Evolutionary conservation across 768 basidiomycete genomes (phyloP).

Genomic region (Leccinellum luteum): DNA sequence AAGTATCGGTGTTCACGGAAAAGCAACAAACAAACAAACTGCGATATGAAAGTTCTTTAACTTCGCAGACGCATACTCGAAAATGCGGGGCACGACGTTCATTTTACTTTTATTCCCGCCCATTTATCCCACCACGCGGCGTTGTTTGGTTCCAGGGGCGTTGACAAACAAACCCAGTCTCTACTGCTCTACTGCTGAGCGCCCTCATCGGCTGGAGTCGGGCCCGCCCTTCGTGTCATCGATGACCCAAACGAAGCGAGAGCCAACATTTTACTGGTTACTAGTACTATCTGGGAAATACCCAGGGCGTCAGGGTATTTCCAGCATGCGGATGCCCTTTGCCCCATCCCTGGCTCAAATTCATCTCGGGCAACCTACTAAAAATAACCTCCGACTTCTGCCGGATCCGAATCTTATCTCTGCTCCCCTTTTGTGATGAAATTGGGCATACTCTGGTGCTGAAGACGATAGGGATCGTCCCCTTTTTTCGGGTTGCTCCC

Average conservation of each 20-base stretch:
- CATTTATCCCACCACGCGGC: conserved; percentile 13
- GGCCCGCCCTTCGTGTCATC: background rate
- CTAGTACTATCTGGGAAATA: background rate
- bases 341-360: conserved; percentile 8
- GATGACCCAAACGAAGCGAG: background rate
- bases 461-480: conserved; percentile 14
- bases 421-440: conserved; percentile 2
- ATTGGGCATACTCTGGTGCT: conserved; percentile 15
- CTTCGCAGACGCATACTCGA: conserved; percentile 8
- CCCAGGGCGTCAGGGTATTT: background rate
- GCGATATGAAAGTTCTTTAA: conserved; percentile 10
- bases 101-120: background rate
- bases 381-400: conserved; percentile 5
- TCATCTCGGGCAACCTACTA: background rate
- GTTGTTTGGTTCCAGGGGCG: conserved; percentile 15
- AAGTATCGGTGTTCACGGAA: conserved; percentile 14
- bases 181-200: background rate
- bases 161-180: conserved; percentile 16
- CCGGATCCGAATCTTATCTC: conserved; percentile 28
- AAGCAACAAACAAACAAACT: background rate
- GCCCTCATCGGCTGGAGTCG: background rate
- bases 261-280: background rate
- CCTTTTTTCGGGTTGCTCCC: conserved; percentile 2
- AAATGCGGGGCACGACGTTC: background rate
- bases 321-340: conserved; percentile 16